Percentiles rank a stretch among this genome's conserved stretches.
phyloP scores from a whole-genome alignment of 768 basidiomycete genomes.

The Russula sp. region DNA sequence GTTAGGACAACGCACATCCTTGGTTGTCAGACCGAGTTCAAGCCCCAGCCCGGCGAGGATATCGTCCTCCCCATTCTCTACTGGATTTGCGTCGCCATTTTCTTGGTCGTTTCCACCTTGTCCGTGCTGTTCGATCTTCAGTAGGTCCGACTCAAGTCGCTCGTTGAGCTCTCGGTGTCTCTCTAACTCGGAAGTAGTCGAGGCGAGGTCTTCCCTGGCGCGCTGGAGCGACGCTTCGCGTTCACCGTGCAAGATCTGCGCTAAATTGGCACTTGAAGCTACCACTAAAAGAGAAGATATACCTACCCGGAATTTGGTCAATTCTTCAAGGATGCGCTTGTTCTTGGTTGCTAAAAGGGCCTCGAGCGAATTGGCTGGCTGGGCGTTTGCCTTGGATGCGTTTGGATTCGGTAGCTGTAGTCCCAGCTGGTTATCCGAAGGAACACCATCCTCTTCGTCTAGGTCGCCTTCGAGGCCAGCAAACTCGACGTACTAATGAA shows the following conservation, averaged over 20 bases:
- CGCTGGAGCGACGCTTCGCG: constrained; percentile 66
- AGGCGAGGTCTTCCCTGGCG: constrained; percentile 55
- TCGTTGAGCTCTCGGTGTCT: constrained; percentile 82
- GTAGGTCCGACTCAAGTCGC: constrained; percentile 85
- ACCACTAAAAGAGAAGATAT: background rate
- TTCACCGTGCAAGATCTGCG: constrained; percentile 77
- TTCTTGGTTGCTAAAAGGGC: constrained; percentile 91
- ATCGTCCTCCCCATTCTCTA: constrained; percentile 44
- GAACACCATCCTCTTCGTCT: constrained; percentile 49
- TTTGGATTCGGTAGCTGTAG: constrained; percentile 85
- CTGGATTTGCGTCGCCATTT: constrained; percentile 33
- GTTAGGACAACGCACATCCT: constrained; percentile 19
- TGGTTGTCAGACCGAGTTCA: constrained; percentile 60
- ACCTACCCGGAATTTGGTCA: constrained; percentile 84
- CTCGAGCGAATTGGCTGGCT: constrained; percentile 82
- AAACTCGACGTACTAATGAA: constrained; percentile 87
- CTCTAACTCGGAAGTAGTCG: constrained; percentile 62
- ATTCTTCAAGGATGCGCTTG: constrained; percentile 84
- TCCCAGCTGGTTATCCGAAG: constrained; percentile 42
- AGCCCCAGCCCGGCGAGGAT: constrained; percentile 59
- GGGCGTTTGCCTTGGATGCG: constrained; percentile 73
- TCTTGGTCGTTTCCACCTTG: constrained; percentile 37
- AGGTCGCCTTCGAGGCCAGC: constrained; percentile 80
- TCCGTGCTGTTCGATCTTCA: constrained; percentile 70
- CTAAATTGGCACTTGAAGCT: constrained; percentile 1